Base-by-base conservation (phyloP, 257 asterid species). In the Anisodus acutangulus region DNA sequence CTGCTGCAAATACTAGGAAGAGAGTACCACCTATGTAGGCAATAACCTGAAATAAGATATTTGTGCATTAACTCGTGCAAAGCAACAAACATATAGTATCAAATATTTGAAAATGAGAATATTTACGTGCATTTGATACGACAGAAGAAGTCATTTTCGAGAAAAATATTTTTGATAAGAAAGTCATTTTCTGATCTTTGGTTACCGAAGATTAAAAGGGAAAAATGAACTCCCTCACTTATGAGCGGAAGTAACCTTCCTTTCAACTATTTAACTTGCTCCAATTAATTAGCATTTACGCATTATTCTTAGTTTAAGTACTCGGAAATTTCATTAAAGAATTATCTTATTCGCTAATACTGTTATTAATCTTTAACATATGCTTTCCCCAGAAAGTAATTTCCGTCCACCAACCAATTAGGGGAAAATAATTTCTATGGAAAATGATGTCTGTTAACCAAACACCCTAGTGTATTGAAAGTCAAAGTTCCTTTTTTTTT, bases 11-110 rank as follows among this genome's bases (percentile, higher is more conserved):
- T 79, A 94, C 90, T 31, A 95, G 97, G 90, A 95, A 95, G 84
- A 95, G 97, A 35, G 91, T 89, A 57, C 98, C 98, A 0, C 98
- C 98, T 72, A 91, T 90, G 86, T 94, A 94, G 43, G 95, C 96
- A 82, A 95, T 92, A 26, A 86, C 88, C 98, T 95, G 91, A 82
- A 62, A 82, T 1, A 47, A 79, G 5, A 83, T 12, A 83, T 67
- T 53, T 66, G 81, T 47, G 12, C 5, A 13, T 47, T 11, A 9
- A 55, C 19, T 49, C 49, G 43, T 49, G 19, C 60, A 49, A 45
- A 71, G 45, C n/a, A 47, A 45, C n/a, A 72, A 64, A 26, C 55
- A 71, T 16, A 31, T 31, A 31, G 35, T 31, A 71, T n/a, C 17
- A 71, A 43, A 45, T 67, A 67, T 43, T 41, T 71, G 5, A 17